Base-by-base conservation (phyloP, 2,329 filamentous ascomycete species). In the Beauveria sp. region DNA sequence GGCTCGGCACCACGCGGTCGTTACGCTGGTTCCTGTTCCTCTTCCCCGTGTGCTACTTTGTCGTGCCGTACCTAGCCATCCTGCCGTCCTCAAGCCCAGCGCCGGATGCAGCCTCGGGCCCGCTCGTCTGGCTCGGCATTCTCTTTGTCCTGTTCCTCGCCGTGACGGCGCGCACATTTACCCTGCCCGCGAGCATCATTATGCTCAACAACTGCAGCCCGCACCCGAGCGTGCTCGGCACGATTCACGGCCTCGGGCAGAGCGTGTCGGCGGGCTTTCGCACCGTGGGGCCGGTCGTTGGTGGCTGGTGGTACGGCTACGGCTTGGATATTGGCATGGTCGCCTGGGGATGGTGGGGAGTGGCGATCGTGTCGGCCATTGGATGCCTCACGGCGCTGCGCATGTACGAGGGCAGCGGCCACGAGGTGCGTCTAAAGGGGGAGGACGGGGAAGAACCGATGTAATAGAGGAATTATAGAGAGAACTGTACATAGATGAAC, bases 81-180 rank as follows among this genome's bases (percentile, higher is more conserved):
- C 72, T 89, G 0, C 87, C 86, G 0, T 82, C 83, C 3, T 63
- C 75, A 56, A 68, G 78, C 45, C 68, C 73, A 2, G 66, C 78
- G 0, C 76, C 78, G 0, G 70, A 69, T 12, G 77, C 80, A 0
- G 77, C 80, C 0, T 77, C 77, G 0, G 82, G 81, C 0, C 64
- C 78, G 24, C 72, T 78, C 61, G 75, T 88, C 40, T 90, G 85
- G 87, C 73, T 80, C 1, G 81, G 81, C 18, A 86, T 90, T 62
- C 77, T 80, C 0, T 69, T 83, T 2, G 85, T 90, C 1, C 77
- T 90, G 1, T 78, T 84, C 18, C 71, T 91, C 9, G 89, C 93
- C 69, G 89, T 91, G 18, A 78, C 87, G 4, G 89, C 87, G 0
- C 80, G 89, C 31, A 93, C 90, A 0, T 91, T 93, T 67, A 81